Percentiles rank a stretch among this genome's conserved stretches.
These are phyloP conservation scores for Leersia perrieri DNA, from an alignment of 176 grass and related monocot species.

Conservation along the genomic window DNA sequence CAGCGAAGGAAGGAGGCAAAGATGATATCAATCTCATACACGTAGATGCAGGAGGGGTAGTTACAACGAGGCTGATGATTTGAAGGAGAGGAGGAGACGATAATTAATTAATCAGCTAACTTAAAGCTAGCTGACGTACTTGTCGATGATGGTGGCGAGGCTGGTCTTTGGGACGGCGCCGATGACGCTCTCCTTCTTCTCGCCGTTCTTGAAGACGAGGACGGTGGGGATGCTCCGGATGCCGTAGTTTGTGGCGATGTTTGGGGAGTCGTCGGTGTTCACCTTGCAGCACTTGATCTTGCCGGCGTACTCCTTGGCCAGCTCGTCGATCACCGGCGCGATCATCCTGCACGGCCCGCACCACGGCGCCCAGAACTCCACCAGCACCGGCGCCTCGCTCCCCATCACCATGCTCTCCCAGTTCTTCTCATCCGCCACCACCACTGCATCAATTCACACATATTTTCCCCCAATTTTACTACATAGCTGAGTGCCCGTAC, in stretches of 20 bases:
- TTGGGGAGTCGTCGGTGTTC: constrained; percentile 85
- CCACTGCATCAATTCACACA: too few relatives aligned
- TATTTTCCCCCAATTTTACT: too few relatives aligned
- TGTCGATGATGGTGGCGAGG: constrained; percentile 62
- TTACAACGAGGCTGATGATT: not conserved
- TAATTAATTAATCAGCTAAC: not conserved
- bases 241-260: constrained; percentile 65
- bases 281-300: constrained; percentile 82
- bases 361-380: constrained; percentile 99
- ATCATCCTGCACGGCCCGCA: constrained; percentile 97
- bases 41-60: not conserved
- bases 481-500: too few relatives aligned
- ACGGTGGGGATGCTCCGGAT: constrained; percentile 98
- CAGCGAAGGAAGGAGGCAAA: not conserved
- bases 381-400: constrained; percentile 74
- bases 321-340: constrained; percentile 81
- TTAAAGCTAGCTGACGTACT: constrained; percentile 52
- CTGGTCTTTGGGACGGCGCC: constrained; percentile 81
- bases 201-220: constrained; percentile 80
- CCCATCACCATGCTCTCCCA: constrained; percentile 66
- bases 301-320: constrained; percentile 84
- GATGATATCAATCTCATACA: too few relatives aligned
- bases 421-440: constrained; percentile 65
- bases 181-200: constrained; percentile 93
- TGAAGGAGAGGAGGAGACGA: not conserved